Base-by-base conservation (phyloP, 2,329 filamentous ascomycete genomes). In the Trichoderma endophyticum region DNA sequence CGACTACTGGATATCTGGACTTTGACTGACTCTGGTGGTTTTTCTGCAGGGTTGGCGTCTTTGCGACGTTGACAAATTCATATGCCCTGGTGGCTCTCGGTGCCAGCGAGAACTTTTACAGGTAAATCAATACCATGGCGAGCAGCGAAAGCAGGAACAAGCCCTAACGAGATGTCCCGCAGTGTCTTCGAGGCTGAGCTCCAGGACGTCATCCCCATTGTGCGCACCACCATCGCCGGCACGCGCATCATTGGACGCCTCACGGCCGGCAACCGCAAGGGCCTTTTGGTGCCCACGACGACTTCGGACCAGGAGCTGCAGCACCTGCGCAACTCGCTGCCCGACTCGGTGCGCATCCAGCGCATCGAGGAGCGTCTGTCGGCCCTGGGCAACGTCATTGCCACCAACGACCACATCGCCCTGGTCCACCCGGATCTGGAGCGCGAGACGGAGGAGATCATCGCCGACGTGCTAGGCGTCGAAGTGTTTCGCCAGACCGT, bases 81-180 rank as follows among this genome's bases (percentile, higher is more conserved):
- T 99, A 97, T 84, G 94, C 95, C 78, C 88, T 99, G 78, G 94
- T 98, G 78, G 95, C 95, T 75, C 90, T 97, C 76, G 96, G 96
- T 80, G 95, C 93, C 78, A 97, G 94, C 80, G 95, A 98, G 87
- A 98, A 98, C 89, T 99, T 99, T 84, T 98, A 98, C 90, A 95
- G 90, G 90, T 92, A 83, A 76, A 26, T 12, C n/a, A 21, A 6
- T 9, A 30, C 15, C 18, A 4, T 66, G 6, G 8, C 15, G 1
- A 39, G 14, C 34, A 18, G 12, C 67, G 8, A 21, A 21, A 21
- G 21, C 18, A 1, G 36, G 4, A 32, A 30, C 6, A 12, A 32
- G 21, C 18, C 15, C 36, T 61, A 59, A 48, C 43, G 3, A 15
- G 4, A 14, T 18, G 24, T 21, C 9, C 4, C n/a, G 18, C 75